Conservation (phyloP, 805 yeast species). For the Saturnispora sekii region DNA sequence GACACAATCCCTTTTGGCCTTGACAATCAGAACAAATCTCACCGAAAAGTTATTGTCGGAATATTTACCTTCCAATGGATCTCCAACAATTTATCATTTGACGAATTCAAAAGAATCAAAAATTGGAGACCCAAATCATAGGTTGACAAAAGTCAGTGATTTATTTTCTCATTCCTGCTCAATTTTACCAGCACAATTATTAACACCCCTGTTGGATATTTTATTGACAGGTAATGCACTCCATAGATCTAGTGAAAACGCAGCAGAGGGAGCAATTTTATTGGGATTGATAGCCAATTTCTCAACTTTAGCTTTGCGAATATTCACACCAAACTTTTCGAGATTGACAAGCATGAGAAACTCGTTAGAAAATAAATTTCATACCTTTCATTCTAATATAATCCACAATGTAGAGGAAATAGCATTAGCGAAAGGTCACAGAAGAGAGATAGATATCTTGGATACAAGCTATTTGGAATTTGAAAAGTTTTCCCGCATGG, state of each 20-base stretch:
- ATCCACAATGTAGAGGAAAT: slow-evolving; percentile 78
- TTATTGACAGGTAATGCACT: slow-evolving; percentile 72
- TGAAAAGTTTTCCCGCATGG: slow-evolving; percentile 67
- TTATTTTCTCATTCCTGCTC: slow-evolving; percentile 65
- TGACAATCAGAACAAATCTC: slow-evolving; percentile 51
- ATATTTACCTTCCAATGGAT: slow-evolving; percentile 61
- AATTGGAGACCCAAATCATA: slow-evolving; percentile 70
- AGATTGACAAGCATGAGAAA: slow-evolving; percentile 68
- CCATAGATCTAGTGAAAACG: slow-evolving; percentile 51
- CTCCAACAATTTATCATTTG: slow-evolving; percentile 65
- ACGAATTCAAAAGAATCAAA: slow-evolving; percentile 33
- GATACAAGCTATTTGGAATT: slow-evolving; percentile 77
- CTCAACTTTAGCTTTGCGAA: slow-evolving; percentile 61
- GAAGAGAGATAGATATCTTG: slow-evolving; percentile 63
- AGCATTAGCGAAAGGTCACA: slow-evolving; percentile 75
- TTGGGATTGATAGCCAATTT: slow-evolving; percentile 73
- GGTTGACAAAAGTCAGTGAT: slow-evolving; percentile 72
- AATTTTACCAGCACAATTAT: slow-evolving; percentile 67
- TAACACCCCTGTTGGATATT: slow-evolving; percentile 77
- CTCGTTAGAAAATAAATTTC: slow-evolving; percentile 72
- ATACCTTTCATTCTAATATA: slow-evolving; percentile 73
- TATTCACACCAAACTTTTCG: slow-evolving; percentile 87
- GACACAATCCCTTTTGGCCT: slow-evolving; percentile 48
- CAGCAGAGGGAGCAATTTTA: slow-evolving; percentile 69
- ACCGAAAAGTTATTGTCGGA: slow-evolving; percentile 56